Base-by-base conservation (phyloP, 768 basidiomycete genomes). In the Gautieria morchelliformis region DNA sequence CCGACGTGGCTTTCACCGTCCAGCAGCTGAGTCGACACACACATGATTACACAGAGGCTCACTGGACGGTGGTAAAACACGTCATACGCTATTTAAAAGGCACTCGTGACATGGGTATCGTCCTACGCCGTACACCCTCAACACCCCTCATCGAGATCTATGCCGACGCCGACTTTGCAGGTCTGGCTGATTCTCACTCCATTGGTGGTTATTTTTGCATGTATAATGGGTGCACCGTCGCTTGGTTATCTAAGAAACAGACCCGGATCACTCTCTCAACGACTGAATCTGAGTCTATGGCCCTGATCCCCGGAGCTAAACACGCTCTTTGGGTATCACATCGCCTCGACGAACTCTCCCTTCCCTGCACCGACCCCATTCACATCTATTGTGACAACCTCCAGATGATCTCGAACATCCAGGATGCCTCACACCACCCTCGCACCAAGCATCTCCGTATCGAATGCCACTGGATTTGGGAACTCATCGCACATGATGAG, bases 401-500 rank as follows among this genome's bases (percentile, higher is more conserved):
- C 45, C 53, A 59, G 6, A 61, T 60, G 12, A 63, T 64, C 40
- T 56, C 55, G 0, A 44, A 69, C 4, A 52, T 71, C 0, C 59
- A 66, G 5, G 72, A 78, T 51, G 66, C 73, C 0, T 45, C 62
- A 1, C 65, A 67, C 54, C 75, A 78, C 56, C 47, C 63, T 2
- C 62, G 71, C 15, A 66, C 68, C 11, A 78, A 75, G 61, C 77
- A 78, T 63, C 72, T 79, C 56, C 70, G 75, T 27, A 68, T 75
- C 12, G 59, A 66, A 3, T 68, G 72, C 58, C 74, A 78, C 57
- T 73, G 66, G 52, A 56, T 76, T 17, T 66, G 70, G 1, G 68
- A 78, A 56, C 57, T 56, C 0, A 62, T 77, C 3, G 62, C 67
- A 4, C 45, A 60, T 8, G 53, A 64, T 2, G 58, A 66, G 0